Conservation (phyloP, 2,329 filamentous ascomycete genomes). For the Trichoderma sp. region DNA sequence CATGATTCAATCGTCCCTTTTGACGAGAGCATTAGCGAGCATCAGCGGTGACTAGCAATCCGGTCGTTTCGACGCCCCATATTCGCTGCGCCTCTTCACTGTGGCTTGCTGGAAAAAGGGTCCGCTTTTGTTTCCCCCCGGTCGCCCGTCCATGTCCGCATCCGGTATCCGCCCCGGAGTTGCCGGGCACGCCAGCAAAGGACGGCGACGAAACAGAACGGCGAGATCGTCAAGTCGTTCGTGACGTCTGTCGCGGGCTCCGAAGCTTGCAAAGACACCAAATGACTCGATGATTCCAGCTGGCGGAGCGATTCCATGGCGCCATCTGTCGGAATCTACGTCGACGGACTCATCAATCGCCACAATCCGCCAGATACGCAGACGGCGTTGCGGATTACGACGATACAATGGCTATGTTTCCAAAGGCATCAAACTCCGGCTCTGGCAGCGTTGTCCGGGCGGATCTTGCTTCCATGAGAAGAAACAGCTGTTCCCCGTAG, state of each 20-base stretch:
- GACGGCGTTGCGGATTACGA: neutral
- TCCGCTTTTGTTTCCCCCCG: constrained; percentile 15
- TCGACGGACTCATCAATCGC: neutral
- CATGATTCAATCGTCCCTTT: neutral
- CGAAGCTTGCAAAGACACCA: neutral
- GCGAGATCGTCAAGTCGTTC: constrained; percentile 8
- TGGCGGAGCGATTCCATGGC: neutral
- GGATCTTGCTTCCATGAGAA: neutral
- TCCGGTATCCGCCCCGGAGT: constrained; percentile 21
- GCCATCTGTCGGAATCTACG: neutral
- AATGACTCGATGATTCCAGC: constrained; percentile 14
- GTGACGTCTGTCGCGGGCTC: constrained; percentile 5
- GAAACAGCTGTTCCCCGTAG: neutral
- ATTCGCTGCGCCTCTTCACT: constrained; percentile 19
- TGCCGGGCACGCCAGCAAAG: constrained; percentile 14
- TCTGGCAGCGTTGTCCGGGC: neutral
- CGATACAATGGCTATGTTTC: neutral
- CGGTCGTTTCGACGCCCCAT: constrained; percentile 9
- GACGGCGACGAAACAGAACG: constrained; percentile 16
- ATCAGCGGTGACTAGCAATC: constrained; percentile 16
- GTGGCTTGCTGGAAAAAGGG: constrained; percentile 14
- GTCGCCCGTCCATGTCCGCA: constrained; percentile 20
- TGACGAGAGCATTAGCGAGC: constrained; percentile 4
- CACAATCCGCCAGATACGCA: neutral
- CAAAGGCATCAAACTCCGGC: neutral